A percentile compares a stretch with the other conserved stretches of the same genome.
phyloP scores from a whole-genome alignment of 768 basidiomycete genomes.

The Hericium rajendrae region DNA sequence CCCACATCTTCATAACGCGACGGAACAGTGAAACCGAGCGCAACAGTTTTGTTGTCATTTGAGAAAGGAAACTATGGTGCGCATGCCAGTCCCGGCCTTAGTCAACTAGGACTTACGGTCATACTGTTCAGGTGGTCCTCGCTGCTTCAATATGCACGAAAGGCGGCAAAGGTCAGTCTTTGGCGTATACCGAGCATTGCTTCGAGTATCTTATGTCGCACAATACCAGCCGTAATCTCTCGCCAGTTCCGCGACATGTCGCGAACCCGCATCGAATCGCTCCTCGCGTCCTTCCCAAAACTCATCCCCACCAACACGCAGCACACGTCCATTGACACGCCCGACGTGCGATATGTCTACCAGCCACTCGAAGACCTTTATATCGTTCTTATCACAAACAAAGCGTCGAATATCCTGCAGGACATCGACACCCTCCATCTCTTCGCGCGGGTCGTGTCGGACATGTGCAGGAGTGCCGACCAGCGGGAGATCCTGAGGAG shows the following conservation, averaged over 20 bases:
- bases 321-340: constrained; percentile 92
- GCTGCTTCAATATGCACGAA: constrained; percentile 95
- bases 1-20: no score
- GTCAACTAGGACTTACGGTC: not conserved
- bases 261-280: constrained; percentile 85
- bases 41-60: no score
- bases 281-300: constrained; percentile 95
- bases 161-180: constrained; percentile 73
- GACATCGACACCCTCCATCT: constrained; percentile 96
- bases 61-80: constrained; percentile 2
- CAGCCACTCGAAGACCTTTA: constrained; percentile 95
- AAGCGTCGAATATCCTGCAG: constrained; percentile 96
- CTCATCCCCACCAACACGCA: constrained; percentile 91
- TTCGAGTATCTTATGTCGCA: not conserved
- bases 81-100: not conserved
- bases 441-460: constrained; percentile 87
- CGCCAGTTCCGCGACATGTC: constrained; percentile 95
- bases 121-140: constrained; percentile 61
- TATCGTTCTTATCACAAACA: constrained; percentile 95
- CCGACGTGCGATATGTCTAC: constrained; percentile 94
- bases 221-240: constrained; percentile 73
- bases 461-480: constrained; percentile 77
- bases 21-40: no score
- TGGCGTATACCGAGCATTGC: not conserved
- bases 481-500: constrained; percentile 86